A percentile compares a stretch with the other conserved stretches of the same genome.
phyloP scores from a whole-genome alignment of 2,329 filamentous ascomycete genomes.

The Fusarium sp. region DNA sequence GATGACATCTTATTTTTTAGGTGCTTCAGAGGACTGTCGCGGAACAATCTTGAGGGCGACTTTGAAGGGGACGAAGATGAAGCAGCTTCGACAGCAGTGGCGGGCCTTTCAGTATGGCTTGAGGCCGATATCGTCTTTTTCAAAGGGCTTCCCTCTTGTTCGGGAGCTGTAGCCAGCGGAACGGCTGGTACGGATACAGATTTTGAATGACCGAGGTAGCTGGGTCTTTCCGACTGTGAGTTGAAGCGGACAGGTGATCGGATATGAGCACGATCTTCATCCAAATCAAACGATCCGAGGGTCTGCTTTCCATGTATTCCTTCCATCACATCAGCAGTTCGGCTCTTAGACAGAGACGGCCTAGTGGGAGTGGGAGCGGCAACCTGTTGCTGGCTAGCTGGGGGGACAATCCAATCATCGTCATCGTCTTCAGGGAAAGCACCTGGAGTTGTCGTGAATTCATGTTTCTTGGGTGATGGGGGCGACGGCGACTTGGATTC shows the following conservation, averaged over 20 bases:
- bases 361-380: constrained; percentile 54
- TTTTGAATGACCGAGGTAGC: constrained; percentile 63
- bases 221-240: constrained; percentile 37
- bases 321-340: constrained; percentile 73
- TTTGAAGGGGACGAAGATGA: constrained; percentile 65
- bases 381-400: constrained; percentile 53
- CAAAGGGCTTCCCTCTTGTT: constrained; percentile 52
- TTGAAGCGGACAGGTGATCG: constrained; percentile 32
- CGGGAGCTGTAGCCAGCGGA: constrained; percentile 44
- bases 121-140: constrained; percentile 74
- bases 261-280: constrained; percentile 16
- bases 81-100: constrained; percentile 54
- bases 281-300: constrained; percentile 58
- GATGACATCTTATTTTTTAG: constrained; percentile 94
- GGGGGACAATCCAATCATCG: constrained; percentile 73
- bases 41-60: constrained; percentile 68
- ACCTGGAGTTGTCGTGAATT: constrained; percentile 65
- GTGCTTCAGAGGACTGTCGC: constrained; percentile 87
- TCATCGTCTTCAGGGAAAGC: constrained; percentile 70
- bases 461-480: constrained; percentile 49
- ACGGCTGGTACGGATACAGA: constrained; percentile 73
- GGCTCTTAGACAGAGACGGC: constrained; percentile 69
- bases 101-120: constrained; percentile 66
- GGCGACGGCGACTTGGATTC: constrained; percentile 51
- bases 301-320: constrained; percentile 64